phyloP scores from a whole-genome alignment of 257 asterid genomes.

The Scutellaria minor region DNA sequence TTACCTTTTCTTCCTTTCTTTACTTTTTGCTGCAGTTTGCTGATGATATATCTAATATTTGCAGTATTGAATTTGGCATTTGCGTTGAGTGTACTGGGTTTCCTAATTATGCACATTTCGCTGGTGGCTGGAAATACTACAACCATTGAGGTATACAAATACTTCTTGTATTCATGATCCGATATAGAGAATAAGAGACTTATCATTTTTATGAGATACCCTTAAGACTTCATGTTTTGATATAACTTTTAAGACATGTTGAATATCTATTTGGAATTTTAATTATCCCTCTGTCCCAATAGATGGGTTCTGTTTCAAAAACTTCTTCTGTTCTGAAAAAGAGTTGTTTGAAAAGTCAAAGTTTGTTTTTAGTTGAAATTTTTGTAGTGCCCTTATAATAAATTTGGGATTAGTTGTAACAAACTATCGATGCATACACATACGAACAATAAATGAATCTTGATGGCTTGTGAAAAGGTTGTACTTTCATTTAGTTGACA shows the following conservation, averaged over 20 bases:
- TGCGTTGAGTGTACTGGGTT: conserved; percentile 95
- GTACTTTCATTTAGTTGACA: no score
- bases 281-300: not conserved
- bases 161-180: conserved; percentile 30
- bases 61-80: conserved; percentile 93
- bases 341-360: no score
- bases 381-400: no score
- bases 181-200: conserved; percentile 12
- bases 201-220: conserved; percentile 12
- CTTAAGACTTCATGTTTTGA: conserved; percentile 18
- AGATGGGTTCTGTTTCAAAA: no score
- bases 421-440: no score
- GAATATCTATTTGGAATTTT: conserved; percentile 8
- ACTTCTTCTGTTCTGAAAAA: no score
- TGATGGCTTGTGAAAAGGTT: no score
- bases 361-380: no score
- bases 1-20: conserved; percentile 10
- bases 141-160: conserved; percentile 82
- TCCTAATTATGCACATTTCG: conserved; percentile 94
- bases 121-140: conserved; percentile 90
- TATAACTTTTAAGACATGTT: conserved; percentile 26
- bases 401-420: no score
- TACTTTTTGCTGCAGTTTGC: conserved; percentile 20
- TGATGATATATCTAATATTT: conserved; percentile 32
- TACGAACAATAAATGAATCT: no score